phyloP scores from a whole-genome alignment of 2,329 filamentous ascomycete species.

The Gremmenia infestans region DNA sequence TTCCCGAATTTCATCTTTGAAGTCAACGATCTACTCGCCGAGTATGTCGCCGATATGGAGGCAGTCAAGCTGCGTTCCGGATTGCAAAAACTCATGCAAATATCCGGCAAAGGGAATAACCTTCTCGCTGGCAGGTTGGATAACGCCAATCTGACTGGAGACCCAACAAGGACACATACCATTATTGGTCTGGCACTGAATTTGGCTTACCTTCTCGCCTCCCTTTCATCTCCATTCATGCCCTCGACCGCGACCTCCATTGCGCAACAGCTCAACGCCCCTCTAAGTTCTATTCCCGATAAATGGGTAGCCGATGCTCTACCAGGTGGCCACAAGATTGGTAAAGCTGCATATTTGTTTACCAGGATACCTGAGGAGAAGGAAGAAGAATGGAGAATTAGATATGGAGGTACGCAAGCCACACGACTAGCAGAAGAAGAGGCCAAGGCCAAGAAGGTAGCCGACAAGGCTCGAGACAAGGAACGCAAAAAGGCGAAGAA shows the following conservation, averaged over 20 bases:
- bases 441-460: slow-evolving; percentile 38
- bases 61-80: slow-evolving; percentile 66
- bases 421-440: slow-evolving; percentile 68
- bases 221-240: slow-evolving; percentile 78
- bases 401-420: slow-evolving; percentile 63
- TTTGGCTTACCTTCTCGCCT: slow-evolving; percentile 75
- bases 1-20: slow-evolving; percentile 43
- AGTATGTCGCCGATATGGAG: slow-evolving; percentile 65
- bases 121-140: slow-evolving; percentile 45
- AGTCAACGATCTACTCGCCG: slow-evolving; percentile 59
- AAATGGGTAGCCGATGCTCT: slow-evolving; percentile 59
- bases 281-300: slow-evolving; percentile 57
- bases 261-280: slow-evolving; percentile 64
- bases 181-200: slow-evolving; percentile 74
- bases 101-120: slow-evolving; percentile 60
- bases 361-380: slow-evolving; percentile 77
- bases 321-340: slow-evolving; percentile 72
- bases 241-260: slow-evolving; percentile 73
- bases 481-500: slow-evolving; percentile 43
- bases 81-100: slow-evolving; percentile 58
- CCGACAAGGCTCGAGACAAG: slow-evolving; percentile 37
- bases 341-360: slow-evolving; percentile 75
- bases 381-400: slow-evolving; percentile 75
- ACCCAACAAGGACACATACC: slow-evolving; percentile 35
- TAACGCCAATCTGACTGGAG: slow-evolving; percentile 35